Evolutionary conservation across 108 stramenopile species (phyloP).

Genomic region (Fistulifera pelliculosa): DNA sequence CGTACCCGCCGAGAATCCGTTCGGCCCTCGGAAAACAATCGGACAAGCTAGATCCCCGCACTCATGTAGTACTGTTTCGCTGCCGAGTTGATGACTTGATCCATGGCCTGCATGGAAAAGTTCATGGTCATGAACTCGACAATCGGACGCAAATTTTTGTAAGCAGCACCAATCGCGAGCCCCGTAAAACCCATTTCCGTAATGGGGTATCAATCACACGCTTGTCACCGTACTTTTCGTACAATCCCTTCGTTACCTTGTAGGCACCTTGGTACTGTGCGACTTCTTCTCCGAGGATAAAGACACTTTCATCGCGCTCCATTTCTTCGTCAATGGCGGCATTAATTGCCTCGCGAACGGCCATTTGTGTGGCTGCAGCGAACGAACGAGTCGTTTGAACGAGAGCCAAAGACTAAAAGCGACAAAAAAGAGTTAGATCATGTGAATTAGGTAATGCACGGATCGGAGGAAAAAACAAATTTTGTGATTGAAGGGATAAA

Average conservation of each 20-base stretch:
- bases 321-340: constrained; percentile 97
- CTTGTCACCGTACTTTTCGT: constrained; percentile 94
- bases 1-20: constrained; percentile 96
- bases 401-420: too few relatives aligned
- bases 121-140: constrained; percentile 99
- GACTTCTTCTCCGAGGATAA: constrained; percentile 97
- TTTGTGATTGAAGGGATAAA: too few relatives aligned
- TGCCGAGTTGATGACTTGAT: constrained; percentile 95
- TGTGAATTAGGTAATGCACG: too few relatives aligned
- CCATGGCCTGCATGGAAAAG: constrained; percentile 99
- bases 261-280: constrained; percentile 99
- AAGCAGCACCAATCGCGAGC: constrained; percentile 91
- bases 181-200: constrained; percentile 99
- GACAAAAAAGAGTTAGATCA: too few relatives aligned
- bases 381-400: too few relatives aligned
- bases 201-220: constrained; percentile 99
- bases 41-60: constrained; percentile 92
- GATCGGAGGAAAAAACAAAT: too few relatives aligned
- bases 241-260: constrained; percentile 98
- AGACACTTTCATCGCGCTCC: constrained; percentile 87
- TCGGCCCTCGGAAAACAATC: constrained; percentile 98
- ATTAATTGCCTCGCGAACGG: constrained; percentile 97
- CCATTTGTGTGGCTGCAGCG: constrained; percentile 67
- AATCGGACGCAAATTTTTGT: constrained; percentile 89
- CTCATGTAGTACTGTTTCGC: constrained; percentile 99